phyloP scores from a whole-genome alignment of 2,329 filamentous ascomycete species.

The Zelopaecilomyces penicillatus region DNA sequence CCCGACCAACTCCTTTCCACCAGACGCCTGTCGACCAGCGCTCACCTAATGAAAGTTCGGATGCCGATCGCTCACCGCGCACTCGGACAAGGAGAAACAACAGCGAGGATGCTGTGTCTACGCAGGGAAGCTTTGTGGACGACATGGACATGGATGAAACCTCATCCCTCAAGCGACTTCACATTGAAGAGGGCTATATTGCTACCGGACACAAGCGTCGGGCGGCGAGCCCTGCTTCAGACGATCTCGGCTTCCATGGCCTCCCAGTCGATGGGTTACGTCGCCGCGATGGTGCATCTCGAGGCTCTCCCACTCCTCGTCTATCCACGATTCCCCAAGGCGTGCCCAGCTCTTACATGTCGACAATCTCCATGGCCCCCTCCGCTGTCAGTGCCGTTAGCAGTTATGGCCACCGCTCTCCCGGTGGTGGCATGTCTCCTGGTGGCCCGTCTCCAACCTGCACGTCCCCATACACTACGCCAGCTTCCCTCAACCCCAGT shows the following conservation, averaged over 20 bases:
- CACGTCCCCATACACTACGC: slow-evolving; percentile 41
- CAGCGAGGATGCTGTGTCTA: slow-evolving; percentile 43
- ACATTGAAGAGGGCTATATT: slow-evolving; percentile 38
- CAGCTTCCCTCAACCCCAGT: slow-evolving; percentile 41
- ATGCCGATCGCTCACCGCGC: slow-evolving; percentile 40
- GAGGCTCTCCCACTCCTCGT: slow-evolving; percentile 45
- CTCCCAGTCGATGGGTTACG: slow-evolving; percentile 35
- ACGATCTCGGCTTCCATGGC: slow-evolving; percentile 34
- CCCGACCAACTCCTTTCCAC: slow-evolving; percentile 35
- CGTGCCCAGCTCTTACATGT: slow-evolving; percentile 39
- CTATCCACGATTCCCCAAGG: slow-evolving; percentile 38
- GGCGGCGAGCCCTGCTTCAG: slow-evolving; percentile 45
- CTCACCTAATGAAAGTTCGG: slow-evolving; percentile 34
- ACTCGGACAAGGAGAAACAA: slow-evolving; percentile 39
- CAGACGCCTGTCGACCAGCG: slow-evolving; percentile 32
- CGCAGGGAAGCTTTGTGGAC: slow-evolving; percentile 34
- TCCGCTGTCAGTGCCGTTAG: slow-evolving; percentile 35
- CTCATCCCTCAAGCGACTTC: slow-evolving; percentile 40
- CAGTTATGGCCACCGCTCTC: slow-evolving; percentile 39
- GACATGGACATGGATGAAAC: slow-evolving; percentile 46
- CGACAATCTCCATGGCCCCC: slow-evolving; percentile 34
- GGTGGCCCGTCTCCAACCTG: slow-evolving; percentile 43
- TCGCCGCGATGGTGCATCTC: slow-evolving; percentile 38
- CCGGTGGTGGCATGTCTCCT: slow-evolving; percentile 35
- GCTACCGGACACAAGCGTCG: slow-evolving; percentile 43